Percentiles rank a stretch among this genome's conserved stretches.
These are phyloP conservation scores for Penicillium sp. DNA, from an alignment of 2,329 filamentous ascomycete species.

Conservation along the genomic window DNA sequence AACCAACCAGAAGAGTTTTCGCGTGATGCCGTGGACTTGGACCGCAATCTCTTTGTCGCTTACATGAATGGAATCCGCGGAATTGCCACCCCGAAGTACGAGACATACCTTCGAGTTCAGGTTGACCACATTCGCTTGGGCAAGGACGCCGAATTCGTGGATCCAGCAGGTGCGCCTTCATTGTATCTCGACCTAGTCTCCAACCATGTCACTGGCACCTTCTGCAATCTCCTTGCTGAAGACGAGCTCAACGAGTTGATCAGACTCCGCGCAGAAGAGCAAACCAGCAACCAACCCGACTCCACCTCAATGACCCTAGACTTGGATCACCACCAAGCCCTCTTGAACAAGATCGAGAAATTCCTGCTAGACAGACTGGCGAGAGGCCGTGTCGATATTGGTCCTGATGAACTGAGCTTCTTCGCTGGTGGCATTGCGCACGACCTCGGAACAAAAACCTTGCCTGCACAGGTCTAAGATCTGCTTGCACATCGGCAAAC, in stretches of 20 bases:
- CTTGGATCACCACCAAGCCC: slow-evolving; percentile 16
- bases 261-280: slow-evolving; percentile 27
- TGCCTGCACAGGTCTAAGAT: slow-evolving; percentile 10
- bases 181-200: slow-evolving; percentile 40
- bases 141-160: slow-evolving; percentile 34
- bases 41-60: slow-evolving; percentile 41
- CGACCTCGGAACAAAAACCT: slow-evolving; percentile 29
- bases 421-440: slow-evolving; percentile 41
- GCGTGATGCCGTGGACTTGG: slow-evolving; percentile 40
- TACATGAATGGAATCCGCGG: slow-evolving; percentile 47
- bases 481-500: neutral
- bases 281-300: slow-evolving; percentile 10
- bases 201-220: slow-evolving; percentile 42
- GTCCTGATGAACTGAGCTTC: slow-evolving; percentile 41
- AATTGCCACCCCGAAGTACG: slow-evolving; percentile 36
- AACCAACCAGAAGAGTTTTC: slow-evolving; percentile 38
- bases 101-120: slow-evolving; percentile 33
- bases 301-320: slow-evolving; percentile 8
- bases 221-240: slow-evolving; percentile 40
- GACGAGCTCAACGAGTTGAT: slow-evolving; percentile 40
- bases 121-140: slow-evolving; percentile 37
- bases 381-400: slow-evolving; percentile 32
- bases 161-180: slow-evolving; percentile 31
- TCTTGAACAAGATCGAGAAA: slow-evolving; percentile 38
- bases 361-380: slow-evolving; percentile 38